Conservation (phyloP, 2,329 filamentous ascomycete species). For the Trichoderma guizhouense region DNA sequence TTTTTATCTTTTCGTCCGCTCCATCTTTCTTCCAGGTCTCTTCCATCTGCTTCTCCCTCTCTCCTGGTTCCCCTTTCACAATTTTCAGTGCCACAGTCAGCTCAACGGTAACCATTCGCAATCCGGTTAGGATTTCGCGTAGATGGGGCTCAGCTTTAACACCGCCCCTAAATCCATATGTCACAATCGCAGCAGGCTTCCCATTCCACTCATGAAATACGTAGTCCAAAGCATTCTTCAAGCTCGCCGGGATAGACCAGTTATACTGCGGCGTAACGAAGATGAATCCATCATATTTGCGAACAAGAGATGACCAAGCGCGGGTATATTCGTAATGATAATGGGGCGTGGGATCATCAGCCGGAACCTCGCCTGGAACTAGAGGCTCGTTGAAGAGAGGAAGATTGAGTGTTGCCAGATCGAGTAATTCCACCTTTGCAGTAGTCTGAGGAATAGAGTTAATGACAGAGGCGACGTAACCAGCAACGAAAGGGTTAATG, state of each 20-base stretch:
- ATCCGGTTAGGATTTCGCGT: slow-evolving; percentile 20
- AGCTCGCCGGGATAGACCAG: slow-evolving; percentile 48
- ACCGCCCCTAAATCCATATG: slow-evolving; percentile 50
- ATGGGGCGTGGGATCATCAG: slow-evolving; percentile 20
- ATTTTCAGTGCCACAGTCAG: neutral
- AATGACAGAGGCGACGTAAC: slow-evolving; percentile 31
- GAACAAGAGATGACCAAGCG: slow-evolving; percentile 44
- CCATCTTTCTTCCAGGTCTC: neutral
- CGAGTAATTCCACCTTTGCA: slow-evolving; percentile 28
- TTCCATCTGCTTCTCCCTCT: neutral
- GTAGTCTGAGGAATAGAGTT: slow-evolving; percentile 19
- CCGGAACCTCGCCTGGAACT: slow-evolving; percentile 38
- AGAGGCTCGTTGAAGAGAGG: slow-evolving; percentile 44
- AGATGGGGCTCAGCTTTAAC: slow-evolving; percentile 21
- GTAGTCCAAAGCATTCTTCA: slow-evolving; percentile 63
- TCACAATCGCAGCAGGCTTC: slow-evolving; percentile 52
- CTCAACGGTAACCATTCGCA: slow-evolving; percentile 17
- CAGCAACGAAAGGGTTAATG: slow-evolving; percentile 34
- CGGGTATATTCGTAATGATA: slow-evolving; percentile 42
- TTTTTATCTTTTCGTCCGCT: neutral
- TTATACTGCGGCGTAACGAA: slow-evolving; percentile 57
- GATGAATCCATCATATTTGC: slow-evolving; percentile 45
- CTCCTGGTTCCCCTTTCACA: neutral
- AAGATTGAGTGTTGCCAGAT: slow-evolving; percentile 39
- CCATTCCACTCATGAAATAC: slow-evolving; percentile 56